Evolutionary conservation across 2,329 filamentous ascomycete genomes (phyloP), one percentile per base, ranked within the genome.

Genomic region (Hypoxylon sp.): DNA sequence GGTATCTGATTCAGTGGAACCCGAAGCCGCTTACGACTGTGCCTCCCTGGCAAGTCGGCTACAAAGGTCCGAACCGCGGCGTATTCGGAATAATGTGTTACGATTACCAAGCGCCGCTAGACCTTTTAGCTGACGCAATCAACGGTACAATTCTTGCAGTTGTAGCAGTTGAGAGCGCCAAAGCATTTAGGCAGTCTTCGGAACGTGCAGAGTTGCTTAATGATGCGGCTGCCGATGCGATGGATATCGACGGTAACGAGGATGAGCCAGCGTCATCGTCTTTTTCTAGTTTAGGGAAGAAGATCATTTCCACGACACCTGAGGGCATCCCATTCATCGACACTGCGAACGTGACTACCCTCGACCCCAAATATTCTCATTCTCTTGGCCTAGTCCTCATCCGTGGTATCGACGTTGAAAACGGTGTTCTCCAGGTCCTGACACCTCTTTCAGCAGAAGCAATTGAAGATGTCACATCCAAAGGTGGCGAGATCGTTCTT

Each of bases 81-180:
- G 84, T 94, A 39, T 75, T 87, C n/a, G 91, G 89, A 0, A 83
- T 95, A 24, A 77, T 92, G 29, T 89, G 88, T 37, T 91, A 94
- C 72, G 88, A 90, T 65, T 89, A 90, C 72, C 87, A 90, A 65
- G 84, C 88, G 2, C 82, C 87, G 0, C 80, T 87, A 0, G 83
- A 86, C 3, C 81, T 91, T 5, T 78, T 94, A 1, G 81, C 84
- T 0, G 89, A 92, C 44, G 84, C 90, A 0, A 87, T 95, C 47
- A 90, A 92, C 71, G 92, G 92, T 14, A 87, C 87, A n/a, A 77
- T 94, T 0, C 80, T 95, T 0, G 90, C 91, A 0, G 81, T 92
- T 5, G 87, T 93, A 0, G 84, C 86, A 31, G 81, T 92, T 6
- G 87, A 92, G 57, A 84, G 85, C 22, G 67, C 77, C 0, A 77